Base-by-base conservation (phyloP, 371 early-diverging fungal genomes). In the Lichtheimia ramosa region DNA sequence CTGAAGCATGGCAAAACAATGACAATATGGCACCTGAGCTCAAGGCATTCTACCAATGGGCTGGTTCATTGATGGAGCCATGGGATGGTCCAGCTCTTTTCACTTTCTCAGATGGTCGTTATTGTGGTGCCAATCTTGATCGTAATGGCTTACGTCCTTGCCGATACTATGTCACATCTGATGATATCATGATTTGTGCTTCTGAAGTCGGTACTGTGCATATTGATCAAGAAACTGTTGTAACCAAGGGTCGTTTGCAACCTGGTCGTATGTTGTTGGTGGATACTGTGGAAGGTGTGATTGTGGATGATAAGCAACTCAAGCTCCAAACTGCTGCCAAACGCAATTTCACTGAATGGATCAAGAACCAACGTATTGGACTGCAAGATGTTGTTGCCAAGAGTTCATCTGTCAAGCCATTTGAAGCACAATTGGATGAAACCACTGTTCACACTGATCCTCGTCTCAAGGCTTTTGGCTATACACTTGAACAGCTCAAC, bases 81-180 rank as follows among this genome's bases (percentile, higher is more conserved):
- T 98, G 96, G 92, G 98, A 98, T 74, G 98, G 98, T 25, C 98
- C 98, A 56, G 98, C 98, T 16, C 81, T 97, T 50, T 92, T 98
- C 71, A 94, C 96, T 14, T 97, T 97, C 75, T 89, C 92, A 28
- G 97, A 98, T 71, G 97, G 98, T 50, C 90, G 97, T 56, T 96
- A 90, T 77, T 93, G 95, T 69, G 98, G 97, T 70, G 97, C 97
- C 15, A 89, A 86, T 15, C 77, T 98, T 41, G 98, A 98, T 81
- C 91, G 97, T 66, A 97, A 97, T 71, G 98, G 98, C 54, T 80
- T 98, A 48, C 89, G 97, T 59, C 98, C 98, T 10, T 97, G 97
- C 73, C 92, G 98, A 57, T 97, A 86, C 86, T 96, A 96, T 69
- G 77, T 95, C 58, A 95, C 95, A 6, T 76, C 84, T 15, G 93